phyloP scores from a whole-genome alignment of 106 monocot species.

The Gastrodia elata region DNA sequence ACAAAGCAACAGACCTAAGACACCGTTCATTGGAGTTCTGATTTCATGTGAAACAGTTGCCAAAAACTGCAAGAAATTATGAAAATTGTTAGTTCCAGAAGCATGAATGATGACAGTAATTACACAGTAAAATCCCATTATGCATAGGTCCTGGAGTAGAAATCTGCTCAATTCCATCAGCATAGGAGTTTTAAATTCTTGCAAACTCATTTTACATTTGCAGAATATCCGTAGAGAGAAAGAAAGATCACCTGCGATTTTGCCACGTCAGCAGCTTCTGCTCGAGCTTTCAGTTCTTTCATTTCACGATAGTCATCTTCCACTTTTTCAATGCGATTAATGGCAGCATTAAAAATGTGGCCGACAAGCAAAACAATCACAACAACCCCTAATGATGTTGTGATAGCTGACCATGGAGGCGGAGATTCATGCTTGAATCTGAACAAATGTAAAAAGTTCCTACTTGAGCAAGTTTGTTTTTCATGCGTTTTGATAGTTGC shows the following conservation, averaged over 20 bases:
- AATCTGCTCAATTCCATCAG: too few species aligned
- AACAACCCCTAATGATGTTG: conserved; percentile 46
- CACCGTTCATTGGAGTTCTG: conserved; percentile 94
- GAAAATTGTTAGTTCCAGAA: background rate
- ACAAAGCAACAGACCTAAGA: conserved; percentile 49
- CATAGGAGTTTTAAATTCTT: background rate
- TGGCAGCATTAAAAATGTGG: conserved; percentile 66
- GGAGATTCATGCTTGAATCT: conserved; percentile 66
- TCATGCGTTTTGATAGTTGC: background rate
- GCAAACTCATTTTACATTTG: background rate
- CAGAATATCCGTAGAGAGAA: background rate
- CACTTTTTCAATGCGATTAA: conserved; percentile 65
- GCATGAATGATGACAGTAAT: background rate
- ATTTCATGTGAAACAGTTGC: conserved; percentile 95
- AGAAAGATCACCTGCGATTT: conserved; percentile 59
- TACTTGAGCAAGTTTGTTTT: background rate
- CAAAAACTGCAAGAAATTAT: conserved; percentile 53
- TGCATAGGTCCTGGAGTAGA: background rate
- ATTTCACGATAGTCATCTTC: conserved; percentile 78
- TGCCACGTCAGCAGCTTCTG: conserved; percentile 86
- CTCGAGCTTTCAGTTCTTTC: conserved; percentile 71
- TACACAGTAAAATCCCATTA: too few species aligned
- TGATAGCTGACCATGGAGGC: conserved; percentile 75
- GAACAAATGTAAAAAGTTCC: background rate
- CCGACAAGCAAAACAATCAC: conserved; percentile 77